Base-by-base conservation (phyloP, 2,329 filamentous ascomycete species). In the Trichoderma sp. region DNA sequence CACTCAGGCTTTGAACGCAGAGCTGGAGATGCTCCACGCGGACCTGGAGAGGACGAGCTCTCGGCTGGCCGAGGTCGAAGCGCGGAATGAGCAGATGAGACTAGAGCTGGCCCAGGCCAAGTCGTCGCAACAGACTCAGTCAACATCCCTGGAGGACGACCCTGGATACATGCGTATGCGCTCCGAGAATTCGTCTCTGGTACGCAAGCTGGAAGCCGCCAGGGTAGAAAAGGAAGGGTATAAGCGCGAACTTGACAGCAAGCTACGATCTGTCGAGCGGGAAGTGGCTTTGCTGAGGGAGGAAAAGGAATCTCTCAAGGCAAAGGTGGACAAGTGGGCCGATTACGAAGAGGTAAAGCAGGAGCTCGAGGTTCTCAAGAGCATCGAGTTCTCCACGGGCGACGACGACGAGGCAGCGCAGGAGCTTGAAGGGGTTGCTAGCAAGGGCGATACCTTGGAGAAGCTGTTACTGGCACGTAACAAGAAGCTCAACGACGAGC, bases 331-430 rank as follows among this genome's bases (percentile, higher is more conserved):
- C 68, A 96, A 91, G 74, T 96, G 92, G 88, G 87, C 87, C 70
- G 95, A 99, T 75, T 99, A 99, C 75, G 93, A 98, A 41, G 94
- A 98, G 66, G 87, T 99, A 55, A 97, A 95, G 78, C 91, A 96
- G 69, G 96, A 99, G 77, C 83, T 99, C 3, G 94, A 98, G 72
- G 93, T 98, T 67, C 85, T 99, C 67, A 97, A 97, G 85, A 96
- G 94, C 70, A 97, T 99, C 71, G 95, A 99, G 75, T 97, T 99
- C 72, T 91, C 94, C 2, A 94, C 92, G 0, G 93, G 92, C 7
- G 91, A 94, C 68, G 93, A 96, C 67, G 91, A 93, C 54, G 88
- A 90, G 2, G 79, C 82, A 9, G 73, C 78, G 34, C 81, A 80
- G 17, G 70, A 76, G 30, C 69, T 76, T 2, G 79, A 81, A 28